Base-by-base conservation (phyloP, 139 green algal species). In the Mesotaenium endlicherianum region DNA sequence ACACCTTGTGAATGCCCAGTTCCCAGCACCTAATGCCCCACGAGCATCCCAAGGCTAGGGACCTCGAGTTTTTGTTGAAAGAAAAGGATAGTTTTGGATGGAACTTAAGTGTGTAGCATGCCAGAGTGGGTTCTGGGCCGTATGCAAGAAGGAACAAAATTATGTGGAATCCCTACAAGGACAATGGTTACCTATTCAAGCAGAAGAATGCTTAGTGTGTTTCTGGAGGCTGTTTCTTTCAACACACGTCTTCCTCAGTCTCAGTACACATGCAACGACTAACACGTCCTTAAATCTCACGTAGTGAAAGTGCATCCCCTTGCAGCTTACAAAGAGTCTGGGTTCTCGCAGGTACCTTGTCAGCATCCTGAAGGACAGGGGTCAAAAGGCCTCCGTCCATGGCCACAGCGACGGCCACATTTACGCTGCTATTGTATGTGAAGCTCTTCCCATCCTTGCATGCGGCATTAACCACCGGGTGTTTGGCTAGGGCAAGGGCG, bases 341-440 rank as follows among this genome's bases (percentile, higher is more conserved):
- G n/a, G n/a, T n/a, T n/a, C n/a, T n/a, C n/a, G n/a, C n/a, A n/a
- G n/a, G n/a, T n/a, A 88, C 76, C 83, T 87, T 84, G 90, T 98
- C 95, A 16, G 94, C 93, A 75, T 98, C 88, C 91, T 97, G 93
- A 17, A 98, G 89, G 57, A 99, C 96, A 42, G 96, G 96, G 0
- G 96, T 99, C 92, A 99, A 98, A 34, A 99, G 93, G 47, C 95
- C 95, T 67, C 97, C 94, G 14, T 95, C 92, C 92, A 98, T 98
- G 53, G 96, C 92, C 57, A 99, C 96, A 2, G 96, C 96, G 77
- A 97, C 87, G 14, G 95, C 93, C 1, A 99, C 91, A 90, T 98
- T 98, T 85, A 98, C 92, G 87, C 92, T 75, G 79, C 95, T 91
- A 86, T 94, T 97, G 93, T 98, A 98, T 30, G 92, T 95, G 82